Evolutionary conservation across 352 stramenopile species (phyloP).

Genomic region (Globisporangium recalcitrans): DNA sequence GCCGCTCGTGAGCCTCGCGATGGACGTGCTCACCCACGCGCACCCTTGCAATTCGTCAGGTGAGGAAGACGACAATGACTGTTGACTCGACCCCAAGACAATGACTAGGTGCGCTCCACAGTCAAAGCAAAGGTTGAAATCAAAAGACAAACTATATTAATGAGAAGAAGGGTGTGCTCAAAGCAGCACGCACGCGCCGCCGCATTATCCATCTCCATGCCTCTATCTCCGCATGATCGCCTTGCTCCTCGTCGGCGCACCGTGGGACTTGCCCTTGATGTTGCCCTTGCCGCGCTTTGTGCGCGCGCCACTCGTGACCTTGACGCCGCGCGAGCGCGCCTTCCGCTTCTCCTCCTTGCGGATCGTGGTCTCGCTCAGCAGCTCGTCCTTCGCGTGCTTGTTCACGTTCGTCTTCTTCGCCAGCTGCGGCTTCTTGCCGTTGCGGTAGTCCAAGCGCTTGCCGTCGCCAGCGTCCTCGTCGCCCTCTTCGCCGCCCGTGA

Average conservation of each 20-base stretch:
- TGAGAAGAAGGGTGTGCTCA: background rate
- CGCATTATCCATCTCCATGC: background rate
- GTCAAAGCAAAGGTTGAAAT: background rate
- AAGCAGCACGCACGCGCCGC: background rate
- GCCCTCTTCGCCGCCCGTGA: conserved; percentile 64
- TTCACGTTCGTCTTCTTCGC: conserved; percentile 49
- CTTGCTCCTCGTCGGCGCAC: conserved; percentile 80
- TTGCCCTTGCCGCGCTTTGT: conserved; percentile 31
- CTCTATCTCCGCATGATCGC: conserved; percentile 56
- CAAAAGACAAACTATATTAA: background rate
- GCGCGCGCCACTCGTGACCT: conserved; percentile 35
- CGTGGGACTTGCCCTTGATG: conserved; percentile 69
- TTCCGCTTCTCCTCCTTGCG: conserved; percentile 85
- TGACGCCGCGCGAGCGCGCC: conserved; percentile 71
- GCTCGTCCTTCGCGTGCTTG: conserved; percentile 74
- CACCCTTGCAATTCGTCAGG: conserved; percentile 4
- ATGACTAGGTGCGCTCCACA: background rate
- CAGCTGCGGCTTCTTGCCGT: conserved; percentile 66
- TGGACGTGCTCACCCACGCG: conserved; percentile 28
- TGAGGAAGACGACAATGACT: background rate
- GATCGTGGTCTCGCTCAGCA: conserved; percentile 74
- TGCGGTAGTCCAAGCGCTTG: conserved; percentile 66
- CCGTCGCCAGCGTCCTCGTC: conserved; percentile 39
- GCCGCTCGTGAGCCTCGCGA: conserved; percentile 30
- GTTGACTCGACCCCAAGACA: background rate